Base-by-base conservation (phyloP, 768 basidiomycete genomes). In the Cystofilobasidium ferigula region DNA sequence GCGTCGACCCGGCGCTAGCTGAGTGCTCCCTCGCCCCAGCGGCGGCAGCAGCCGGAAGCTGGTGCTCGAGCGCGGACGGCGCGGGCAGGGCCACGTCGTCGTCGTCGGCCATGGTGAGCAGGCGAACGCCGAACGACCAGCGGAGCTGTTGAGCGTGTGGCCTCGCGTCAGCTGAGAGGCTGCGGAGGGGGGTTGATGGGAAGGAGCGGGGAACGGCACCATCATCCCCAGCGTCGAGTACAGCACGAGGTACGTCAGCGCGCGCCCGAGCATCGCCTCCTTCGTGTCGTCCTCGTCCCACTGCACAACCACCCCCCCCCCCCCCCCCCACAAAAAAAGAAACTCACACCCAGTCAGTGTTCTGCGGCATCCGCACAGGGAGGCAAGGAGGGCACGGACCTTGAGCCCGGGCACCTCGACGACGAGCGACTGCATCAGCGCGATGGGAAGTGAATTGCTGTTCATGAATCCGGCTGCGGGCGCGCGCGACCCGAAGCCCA, bases 211-310 rank as follows among this genome's bases (percentile, higher is more conserved):
- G 45, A 48, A 24, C 38, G 61, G 35, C 81, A 91, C 88, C 72
- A 97, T 84, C 91, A 94, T 94, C 51, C 95, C 95, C 36, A 98
- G 81, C 0, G 93, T 95, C 66, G 88, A 91, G 75, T 93, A 93
- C 26, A 97, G 80, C 9, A 95, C 89, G 53, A 94, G 82, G 73
- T 94, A 93, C 0, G 87, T 87, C 63, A 94, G 78, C 0, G 89
- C 90, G 10, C 95, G 82, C 35, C 93, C 93, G 35, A 97, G 81
- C 88, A 94, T 97, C 28, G 86, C 84, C 70, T 93, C 82, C 70
- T 83, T 81, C 72, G 83, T 87, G 74, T 98, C 93, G 62, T 88
- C 83, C 3, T 78, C 69, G 12, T 81, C 85, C 89, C 91, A 91
- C 71, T 38, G n/a, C 26, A 32, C n/a, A n/a, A n/a, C n/a, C n/a